Percentiles rank a stretch among this genome's conserved stretches.
phyloP scores from a whole-genome alignment of 2,329 filamentous ascomycete species.

The Anthostomella pinea region DNA sequence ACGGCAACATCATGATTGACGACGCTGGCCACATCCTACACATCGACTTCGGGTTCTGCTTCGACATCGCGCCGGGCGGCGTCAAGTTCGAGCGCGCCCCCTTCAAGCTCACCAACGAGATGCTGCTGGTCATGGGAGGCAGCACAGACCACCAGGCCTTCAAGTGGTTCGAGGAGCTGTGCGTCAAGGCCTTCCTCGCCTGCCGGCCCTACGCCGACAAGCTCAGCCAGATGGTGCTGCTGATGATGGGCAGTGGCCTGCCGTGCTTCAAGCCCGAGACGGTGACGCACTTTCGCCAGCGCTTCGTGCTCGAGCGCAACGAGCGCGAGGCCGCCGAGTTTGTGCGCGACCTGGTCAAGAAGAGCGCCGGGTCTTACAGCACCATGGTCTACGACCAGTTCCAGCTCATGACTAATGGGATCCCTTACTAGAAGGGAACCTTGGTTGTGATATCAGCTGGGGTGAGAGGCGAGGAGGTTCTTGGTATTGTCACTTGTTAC shows the following conservation, averaged over 20 bases:
- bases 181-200: constrained; percentile 91
- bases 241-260: constrained; percentile 95
- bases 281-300: constrained; percentile 84
- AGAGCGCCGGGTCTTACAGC: constrained; percentile 85
- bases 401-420: constrained; percentile 94
- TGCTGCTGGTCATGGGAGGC: constrained; percentile 99
- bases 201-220: constrained; percentile 83
- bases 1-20: constrained; percentile 99
- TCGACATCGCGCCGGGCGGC: constrained; percentile 95
- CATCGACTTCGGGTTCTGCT: constrained; percentile 99
- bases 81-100: constrained; percentile 97
- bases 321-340: constrained; percentile 94
- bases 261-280: constrained; percentile 98
- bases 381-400: constrained; percentile 98
- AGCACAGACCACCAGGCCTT: constrained; percentile 81
- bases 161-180: constrained; percentile 94
- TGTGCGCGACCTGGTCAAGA: constrained; percentile 84
- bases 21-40: constrained; percentile 96
- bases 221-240: constrained; percentile 80
- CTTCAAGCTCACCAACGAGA: constrained; percentile 96
- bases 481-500: too few species aligned
- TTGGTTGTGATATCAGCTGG: too few species aligned
- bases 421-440: constrained; percentile 74
- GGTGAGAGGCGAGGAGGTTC: too few species aligned
- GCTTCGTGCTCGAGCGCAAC: constrained; percentile 88